These are phyloP conservation scores for Venturia oleaginea DNA, from an alignment of 2,329 filamentous ascomycete species.

Conservation along the genomic window DNA sequence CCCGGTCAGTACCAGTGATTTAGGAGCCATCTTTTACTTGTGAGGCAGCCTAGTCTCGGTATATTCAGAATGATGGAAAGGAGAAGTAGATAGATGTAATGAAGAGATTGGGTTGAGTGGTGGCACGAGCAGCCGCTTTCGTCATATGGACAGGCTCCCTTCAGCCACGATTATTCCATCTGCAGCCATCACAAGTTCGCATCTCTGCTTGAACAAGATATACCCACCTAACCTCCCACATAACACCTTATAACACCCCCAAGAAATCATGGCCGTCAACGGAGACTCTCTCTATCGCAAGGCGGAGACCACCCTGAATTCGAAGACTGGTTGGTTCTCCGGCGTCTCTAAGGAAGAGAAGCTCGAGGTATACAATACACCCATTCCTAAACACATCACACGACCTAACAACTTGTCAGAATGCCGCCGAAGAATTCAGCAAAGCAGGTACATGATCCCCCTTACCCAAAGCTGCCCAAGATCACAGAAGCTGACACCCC, in stretches of 20 bases:
- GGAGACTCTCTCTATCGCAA: slow-evolving; percentile 4
- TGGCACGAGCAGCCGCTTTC: background rate
- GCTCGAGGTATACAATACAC: background rate
- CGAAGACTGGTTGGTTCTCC: slow-evolving; percentile 6
- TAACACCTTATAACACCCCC: background rate
- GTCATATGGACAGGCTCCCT: background rate
- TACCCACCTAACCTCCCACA: background rate
- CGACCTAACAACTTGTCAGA: background rate
- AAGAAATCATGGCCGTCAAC: background rate
- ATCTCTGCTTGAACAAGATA: background rate
- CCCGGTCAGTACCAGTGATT: background rate
- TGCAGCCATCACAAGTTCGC: background rate
- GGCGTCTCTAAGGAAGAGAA: slow-evolving; percentile 7
- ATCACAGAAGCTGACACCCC: background rate
- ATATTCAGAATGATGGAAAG: background rate
- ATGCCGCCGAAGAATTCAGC: slow-evolving; percentile 9
- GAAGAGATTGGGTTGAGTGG: background rate
- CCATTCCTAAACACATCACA: background rate
- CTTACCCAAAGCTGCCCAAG: background rate
- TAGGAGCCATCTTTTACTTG: background rate
- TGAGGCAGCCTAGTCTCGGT: background rate
- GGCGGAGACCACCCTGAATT: slow-evolving; percentile 7
- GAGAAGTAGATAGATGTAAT: background rate
- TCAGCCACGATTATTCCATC: background rate
- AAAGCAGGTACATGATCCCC: background rate